phyloP scores from a whole-genome alignment of 225 moss, liverwort and hornwort species.

The Marchantia polymorpha region DNA sequence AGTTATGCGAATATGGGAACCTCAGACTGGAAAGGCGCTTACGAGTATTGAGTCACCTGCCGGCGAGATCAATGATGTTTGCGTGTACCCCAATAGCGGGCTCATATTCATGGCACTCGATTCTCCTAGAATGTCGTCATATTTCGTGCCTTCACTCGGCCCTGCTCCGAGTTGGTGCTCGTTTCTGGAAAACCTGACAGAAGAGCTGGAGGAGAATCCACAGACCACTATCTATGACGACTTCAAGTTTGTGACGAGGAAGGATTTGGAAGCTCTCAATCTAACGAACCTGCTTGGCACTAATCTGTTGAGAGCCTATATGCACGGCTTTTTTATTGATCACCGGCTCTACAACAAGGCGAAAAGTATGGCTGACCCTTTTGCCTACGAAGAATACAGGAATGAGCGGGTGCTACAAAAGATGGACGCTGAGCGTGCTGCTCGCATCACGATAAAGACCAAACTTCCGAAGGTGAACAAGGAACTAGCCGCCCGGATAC shows the following conservation, averaged over 20 bases:
- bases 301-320: constrained; percentile 88
- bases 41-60: constrained; percentile 85
- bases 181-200: constrained; percentile 85
- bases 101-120: constrained; percentile 90
- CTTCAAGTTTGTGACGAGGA: constrained; percentile 92
- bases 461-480: constrained; percentile 94
- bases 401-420: constrained; percentile 81
- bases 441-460: constrained; percentile 89
- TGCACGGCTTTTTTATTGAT: constrained; percentile 98
- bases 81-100: constrained; percentile 75
- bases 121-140: constrained; percentile 80
- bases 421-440: constrained; percentile 74
- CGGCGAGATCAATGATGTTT: constrained; percentile 90
- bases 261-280: constrained; percentile 75
- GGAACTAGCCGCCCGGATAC: constrained; percentile 78
- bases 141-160: constrained; percentile 82
- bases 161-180: constrained; percentile 98
- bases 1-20: constrained; percentile 88
- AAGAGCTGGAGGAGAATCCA: constrained; percentile 88
- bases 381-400: constrained; percentile 86
- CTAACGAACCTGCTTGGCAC: constrained; percentile 82
- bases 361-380: constrained; percentile 78
- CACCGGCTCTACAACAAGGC: constrained; percentile 87
- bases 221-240: constrained; percentile 91
- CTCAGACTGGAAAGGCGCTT: constrained; percentile 71